Conservation (phyloP, 179 eudicot genomes). For the Spinacia oleracea region DNA sequence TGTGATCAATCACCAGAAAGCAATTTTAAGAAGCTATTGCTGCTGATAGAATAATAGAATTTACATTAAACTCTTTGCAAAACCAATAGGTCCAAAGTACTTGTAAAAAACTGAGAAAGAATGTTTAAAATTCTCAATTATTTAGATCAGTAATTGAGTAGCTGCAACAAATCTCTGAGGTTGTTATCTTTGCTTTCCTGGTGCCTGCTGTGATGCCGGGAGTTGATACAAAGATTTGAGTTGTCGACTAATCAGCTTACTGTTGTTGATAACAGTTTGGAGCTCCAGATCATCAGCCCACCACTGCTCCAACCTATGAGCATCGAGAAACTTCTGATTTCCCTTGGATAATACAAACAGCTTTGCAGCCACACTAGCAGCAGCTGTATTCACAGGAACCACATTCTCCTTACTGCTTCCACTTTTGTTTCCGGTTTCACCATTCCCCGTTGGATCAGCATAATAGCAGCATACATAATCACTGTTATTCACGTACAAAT, state of each 20-base stretch:
- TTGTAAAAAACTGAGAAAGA: not conserved
- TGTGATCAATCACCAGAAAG: not conserved
- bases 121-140: not conserved
- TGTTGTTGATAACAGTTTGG: slow-evolving; percentile 64
- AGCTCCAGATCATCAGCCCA: slow-evolving; percentile 94
- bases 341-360: slow-evolving; percentile 83
- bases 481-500: slow-evolving; percentile 84
- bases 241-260: slow-evolving; percentile 80
- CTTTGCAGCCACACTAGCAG: slow-evolving; percentile 50
- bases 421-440: slow-evolving; percentile 18
- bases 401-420: slow-evolving; percentile 60
- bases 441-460: slow-evolving; percentile 46
- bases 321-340: slow-evolving; percentile 88
- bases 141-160: not conserved
- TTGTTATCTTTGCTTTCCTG: slow-evolving; percentile 30
- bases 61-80: not conserved
- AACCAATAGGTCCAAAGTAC: slow-evolving; percentile 3
- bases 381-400: slow-evolving; percentile 32
- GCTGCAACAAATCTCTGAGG: not conserved
- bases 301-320: slow-evolving; percentile 93
- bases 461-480: slow-evolving; percentile 89
- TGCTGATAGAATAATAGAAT: no score
- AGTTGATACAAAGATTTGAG: slow-evolving; percentile 71
- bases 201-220: slow-evolving; percentile 41
- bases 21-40: not conserved